Evolutionary conservation across 2,329 filamentous ascomycete species (phyloP), one percentile per base, ranked within the genome.

Genomic region (Sclerotinia spermophila): DNA sequence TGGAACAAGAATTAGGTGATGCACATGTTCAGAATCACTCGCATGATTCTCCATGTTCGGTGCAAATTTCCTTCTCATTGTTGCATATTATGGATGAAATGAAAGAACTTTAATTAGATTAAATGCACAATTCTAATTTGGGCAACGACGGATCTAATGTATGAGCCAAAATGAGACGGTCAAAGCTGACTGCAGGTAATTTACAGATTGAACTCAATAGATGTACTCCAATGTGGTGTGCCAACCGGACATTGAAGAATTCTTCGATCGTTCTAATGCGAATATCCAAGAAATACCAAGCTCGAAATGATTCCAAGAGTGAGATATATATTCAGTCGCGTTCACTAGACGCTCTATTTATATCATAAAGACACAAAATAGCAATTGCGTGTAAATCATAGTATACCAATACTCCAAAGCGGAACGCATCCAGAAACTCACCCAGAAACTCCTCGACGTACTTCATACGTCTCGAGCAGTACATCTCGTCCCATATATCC

Each of bases 371-470:
- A 38, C 33, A n/a, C 24, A 44, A 42, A 44, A 10, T 33, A 19
- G 15, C 30, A 35, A 48, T 64, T 64, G 42, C 27, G 30, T 35
- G n/a, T n/a, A n/a, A n/a, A n/a, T n/a, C n/a, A n/a, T n/a, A 48
- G 42, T 38, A 38, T 19, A 42, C 35, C n/a, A 44, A 55, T 30
- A 69, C 35, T 30, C 62, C 45, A 42, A 35, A 53, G 45, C 0
- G 19, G 3, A 44, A 33, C 21, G 38, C 27, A 51, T n/a, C n/a
- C n/a, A n/a, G n/a, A n/a, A n/a, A 59, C 35, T 55, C n/a, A n/a
- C n/a, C n/a, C n/a, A 64, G 44, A 27, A 69, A 69, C 67, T 69
- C 67, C 67, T 33, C 42, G 44, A 55, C 27, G 27, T 51, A n/a
- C 35, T 40, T 62, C 35, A 40, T 35, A 40, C n/a, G 33, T 53